Evolutionary conservation across 441 rosid genomes (phyloP).

Genomic region (Biscutella laevigata): DNA sequence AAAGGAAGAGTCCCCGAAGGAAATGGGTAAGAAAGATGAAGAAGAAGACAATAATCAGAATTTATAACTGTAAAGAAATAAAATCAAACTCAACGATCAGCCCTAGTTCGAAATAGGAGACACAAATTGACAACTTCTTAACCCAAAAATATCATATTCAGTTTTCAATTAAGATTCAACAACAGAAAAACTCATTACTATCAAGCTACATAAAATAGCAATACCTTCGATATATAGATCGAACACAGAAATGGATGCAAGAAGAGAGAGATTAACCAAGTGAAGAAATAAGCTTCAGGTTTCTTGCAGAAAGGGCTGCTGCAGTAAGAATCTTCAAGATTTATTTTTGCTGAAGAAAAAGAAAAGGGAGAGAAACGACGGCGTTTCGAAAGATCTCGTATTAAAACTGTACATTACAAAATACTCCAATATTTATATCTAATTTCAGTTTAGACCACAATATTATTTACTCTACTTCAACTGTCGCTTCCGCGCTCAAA

Average conservation of each 20-base stretch:
- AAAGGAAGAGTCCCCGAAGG: background rate
- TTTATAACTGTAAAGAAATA: background rate
- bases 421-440: background rate
- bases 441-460: background rate
- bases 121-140: background rate
- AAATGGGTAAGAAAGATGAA: background rate
- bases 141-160: background rate
- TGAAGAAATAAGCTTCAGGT: constrained; percentile 7
- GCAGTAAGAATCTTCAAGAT: background rate
- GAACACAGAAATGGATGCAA: background rate
- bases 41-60: background rate
- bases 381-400: background rate
- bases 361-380: background rate
- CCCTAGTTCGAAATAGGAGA: background rate
- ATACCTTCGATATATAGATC: constrained; percentile 16
- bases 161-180: background rate
- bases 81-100: background rate
- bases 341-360: no score
- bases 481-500: background rate
- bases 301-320: constrained; percentile 17
- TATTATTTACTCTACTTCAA: background rate
- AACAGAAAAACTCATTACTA: background rate
- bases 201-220: background rate
- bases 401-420: background rate
- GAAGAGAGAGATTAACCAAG: constrained; percentile 10